A percentile compares a stretch with the other conserved stretches of the same genome.
Evolutionary conservation across 2,329 filamentous ascomycete genomes (phyloP).

Genomic region (Aspergillus persii): DNA sequence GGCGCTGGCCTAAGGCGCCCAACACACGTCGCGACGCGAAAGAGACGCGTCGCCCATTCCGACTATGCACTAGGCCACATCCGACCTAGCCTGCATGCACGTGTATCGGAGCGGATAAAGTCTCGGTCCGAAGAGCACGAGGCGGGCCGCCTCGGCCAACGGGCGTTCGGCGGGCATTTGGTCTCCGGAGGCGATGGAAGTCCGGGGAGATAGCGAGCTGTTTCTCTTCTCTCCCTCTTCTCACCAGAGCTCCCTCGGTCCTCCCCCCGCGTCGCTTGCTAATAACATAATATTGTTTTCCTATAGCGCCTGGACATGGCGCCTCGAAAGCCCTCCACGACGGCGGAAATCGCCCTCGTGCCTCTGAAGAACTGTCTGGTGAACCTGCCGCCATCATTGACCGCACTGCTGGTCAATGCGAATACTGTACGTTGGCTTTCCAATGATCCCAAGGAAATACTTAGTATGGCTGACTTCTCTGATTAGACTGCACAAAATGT

Average conservation of each 20-base stretch:
- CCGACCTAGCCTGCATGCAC: constrained; percentile 14
- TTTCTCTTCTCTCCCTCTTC: constrained; percentile 16
- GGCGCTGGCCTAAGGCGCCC: constrained; percentile 11
- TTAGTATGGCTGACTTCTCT: background rate
- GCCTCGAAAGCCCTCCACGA: constrained; percentile 56
- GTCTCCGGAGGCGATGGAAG: constrained; percentile 24
- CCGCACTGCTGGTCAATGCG: constrained; percentile 79
- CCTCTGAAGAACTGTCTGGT: constrained; percentile 93
- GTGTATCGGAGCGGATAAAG: constrained; percentile 33
- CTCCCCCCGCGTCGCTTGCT: constrained; percentile 11
- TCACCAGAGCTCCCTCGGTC: constrained; percentile 3
- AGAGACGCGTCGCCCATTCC: constrained; percentile 24
- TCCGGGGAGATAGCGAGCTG: constrained; percentile 24
- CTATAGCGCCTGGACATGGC: constrained; percentile 35
- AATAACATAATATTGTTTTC: constrained; percentile 4
- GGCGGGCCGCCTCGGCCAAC: constrained; percentile 23
- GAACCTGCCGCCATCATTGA: constrained; percentile 82
- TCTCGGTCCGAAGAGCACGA: constrained; percentile 28
- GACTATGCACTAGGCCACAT: constrained; percentile 14
- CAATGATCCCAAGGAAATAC: constrained; percentile 18
- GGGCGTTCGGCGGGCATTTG: constrained; percentile 17
- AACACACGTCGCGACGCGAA: constrained; percentile 30
- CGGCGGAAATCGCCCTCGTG: constrained; percentile 79
- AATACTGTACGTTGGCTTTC: constrained; percentile 67
- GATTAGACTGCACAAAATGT: constrained; percentile 87